Evolutionary conservation across 73 alveolate genomes (phyloP).

Genomic region (Halteria grandinella): DNA sequence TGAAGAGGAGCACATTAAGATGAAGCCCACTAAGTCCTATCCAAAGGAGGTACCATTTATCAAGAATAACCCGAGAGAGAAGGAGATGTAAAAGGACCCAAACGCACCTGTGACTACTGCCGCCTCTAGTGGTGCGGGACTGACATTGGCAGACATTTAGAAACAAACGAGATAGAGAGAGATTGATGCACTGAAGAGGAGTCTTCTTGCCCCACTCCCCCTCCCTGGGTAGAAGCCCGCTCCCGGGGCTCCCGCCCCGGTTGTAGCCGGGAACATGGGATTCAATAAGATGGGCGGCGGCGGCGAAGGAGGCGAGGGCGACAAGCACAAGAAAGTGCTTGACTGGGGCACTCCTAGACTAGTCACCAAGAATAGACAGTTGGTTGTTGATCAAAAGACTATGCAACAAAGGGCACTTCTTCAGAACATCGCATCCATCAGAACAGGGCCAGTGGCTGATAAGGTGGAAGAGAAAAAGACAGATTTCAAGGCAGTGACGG

Average conservation of each 20-base stretch:
- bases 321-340: constrained; percentile 8
- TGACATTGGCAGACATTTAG: too few species aligned
- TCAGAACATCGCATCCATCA: constrained; percentile 10
- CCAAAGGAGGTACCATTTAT: constrained; percentile 39
- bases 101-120: too few species aligned
- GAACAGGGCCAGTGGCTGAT: constrained; percentile 4
- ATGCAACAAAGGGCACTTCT: neutral
- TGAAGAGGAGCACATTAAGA: constrained; percentile 19
- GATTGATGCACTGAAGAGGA: constrained; percentile 11
- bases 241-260: neutral
- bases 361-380: constrained; percentile 28
- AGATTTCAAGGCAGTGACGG: constrained; percentile 5
- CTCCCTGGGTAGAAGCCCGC: too few species aligned
- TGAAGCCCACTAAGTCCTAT: constrained; percentile 11
- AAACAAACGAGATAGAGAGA: constrained; percentile 21
- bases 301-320: neutral
- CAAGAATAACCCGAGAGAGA: constrained; percentile 35
- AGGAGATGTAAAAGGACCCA: neutral
- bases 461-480: constrained; percentile 27
- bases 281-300: neutral
- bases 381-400: constrained; percentile 14
- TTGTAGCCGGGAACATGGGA: neutral
- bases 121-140: too few species aligned
- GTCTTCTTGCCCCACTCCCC: constrained; percentile 13
- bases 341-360: constrained; percentile 57